These are phyloP conservation scores for Candida wancherniae DNA, from an alignment of 805 yeast genomes.

Conservation along the genomic window DNA sequence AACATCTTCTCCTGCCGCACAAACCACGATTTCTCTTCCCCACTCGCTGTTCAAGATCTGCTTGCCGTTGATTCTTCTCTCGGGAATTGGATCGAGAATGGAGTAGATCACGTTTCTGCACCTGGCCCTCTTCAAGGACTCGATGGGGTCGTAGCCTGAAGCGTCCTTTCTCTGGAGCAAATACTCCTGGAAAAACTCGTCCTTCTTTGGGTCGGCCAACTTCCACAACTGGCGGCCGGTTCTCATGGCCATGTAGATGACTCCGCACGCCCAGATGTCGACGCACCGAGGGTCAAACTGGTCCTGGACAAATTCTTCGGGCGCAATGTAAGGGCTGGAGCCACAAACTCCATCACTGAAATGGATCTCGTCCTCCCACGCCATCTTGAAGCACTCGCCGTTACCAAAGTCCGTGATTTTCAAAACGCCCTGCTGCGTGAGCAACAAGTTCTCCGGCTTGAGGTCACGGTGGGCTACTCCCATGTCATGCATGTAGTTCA, in stretches of 20 bases:
- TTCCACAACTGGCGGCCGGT: constrained; percentile 94
- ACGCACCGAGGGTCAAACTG: constrained; percentile 79
- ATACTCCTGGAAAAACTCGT: constrained; percentile 75
- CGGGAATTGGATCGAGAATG: constrained; percentile 86
- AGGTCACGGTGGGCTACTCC: constrained; percentile 89
- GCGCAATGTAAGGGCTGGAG: constrained; percentile 85
- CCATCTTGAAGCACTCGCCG: constrained; percentile 77
- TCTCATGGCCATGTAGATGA: constrained; percentile 88
- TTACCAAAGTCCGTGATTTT: constrained; percentile 89
- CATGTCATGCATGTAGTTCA: constrained; percentile 81
- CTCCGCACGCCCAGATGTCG: constrained; percentile 92
- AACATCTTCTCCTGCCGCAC: constrained; percentile 56
- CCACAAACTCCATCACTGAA: constrained; percentile 77
- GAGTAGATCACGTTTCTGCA: constrained; percentile 93
- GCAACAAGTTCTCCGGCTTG: constrained; percentile 78
- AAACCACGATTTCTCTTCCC: constrained; percentile 84
- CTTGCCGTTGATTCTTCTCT: constrained; percentile 78
- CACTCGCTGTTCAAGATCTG: constrained; percentile 91
- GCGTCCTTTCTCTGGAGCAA: constrained; percentile 73
- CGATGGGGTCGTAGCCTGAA: constrained; percentile 90
- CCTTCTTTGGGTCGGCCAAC: constrained; percentile 66
- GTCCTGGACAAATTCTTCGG: constrained; percentile 65
- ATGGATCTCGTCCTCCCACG: constrained; percentile 74
- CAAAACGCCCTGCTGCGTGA: constrained; percentile 66
- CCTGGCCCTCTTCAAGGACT: constrained; percentile 73